Base-by-base conservation (phyloP, 495 filamentous ascomycete species). In the Pseudomonodictys pantanalensis region DNA sequence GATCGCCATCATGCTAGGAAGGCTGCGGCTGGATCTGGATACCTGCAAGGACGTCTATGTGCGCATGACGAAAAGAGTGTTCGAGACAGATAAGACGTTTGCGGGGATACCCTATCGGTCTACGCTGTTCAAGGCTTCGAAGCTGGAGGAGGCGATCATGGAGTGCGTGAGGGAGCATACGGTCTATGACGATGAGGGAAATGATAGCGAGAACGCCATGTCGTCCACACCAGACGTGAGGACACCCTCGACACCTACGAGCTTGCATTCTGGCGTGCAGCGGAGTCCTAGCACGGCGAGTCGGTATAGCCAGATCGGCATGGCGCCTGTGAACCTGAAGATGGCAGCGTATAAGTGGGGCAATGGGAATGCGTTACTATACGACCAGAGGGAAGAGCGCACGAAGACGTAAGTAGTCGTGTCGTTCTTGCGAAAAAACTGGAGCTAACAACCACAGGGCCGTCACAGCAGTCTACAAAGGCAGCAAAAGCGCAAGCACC, bases 61-160 rank as follows among this genome's bases (percentile, higher is more conserved):
- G 57, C 86, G 89, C 54, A 88, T 98, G 80, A 98, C 93, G 35
- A 85, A 87, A 64, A 85, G 85, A 68, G 95, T 97, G 0, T 98
- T 98, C 62, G 91, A 96, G 73, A 97, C 93, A 9, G 95, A 98
- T 75, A 98, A 98, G 76, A 97, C 92, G 6, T 83, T 98, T 59
- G 89, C 88, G 17, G 93, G 92, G 12, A 93, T 98, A 52, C 93
- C 92, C 0, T 96, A 93, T 67, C 84, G 88, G 23, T 91, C 89
- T 17, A 97, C 93, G 0, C 71, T 97, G 41, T 97, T 97, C 81
- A 98, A 98, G 76, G 92, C 93, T 5, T 92, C 89, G 7, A 92
- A 90, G 68, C 78, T 98, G 51, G 95, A 97, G 69, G 91, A 97
- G 62, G 95, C 91, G 0, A 97, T 98, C 68, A 83, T 82, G 68